These are phyloP conservation scores for Excoecaria agallocha DNA, from an alignment of 345 rosid genomes.

Conservation along the genomic window DNA sequence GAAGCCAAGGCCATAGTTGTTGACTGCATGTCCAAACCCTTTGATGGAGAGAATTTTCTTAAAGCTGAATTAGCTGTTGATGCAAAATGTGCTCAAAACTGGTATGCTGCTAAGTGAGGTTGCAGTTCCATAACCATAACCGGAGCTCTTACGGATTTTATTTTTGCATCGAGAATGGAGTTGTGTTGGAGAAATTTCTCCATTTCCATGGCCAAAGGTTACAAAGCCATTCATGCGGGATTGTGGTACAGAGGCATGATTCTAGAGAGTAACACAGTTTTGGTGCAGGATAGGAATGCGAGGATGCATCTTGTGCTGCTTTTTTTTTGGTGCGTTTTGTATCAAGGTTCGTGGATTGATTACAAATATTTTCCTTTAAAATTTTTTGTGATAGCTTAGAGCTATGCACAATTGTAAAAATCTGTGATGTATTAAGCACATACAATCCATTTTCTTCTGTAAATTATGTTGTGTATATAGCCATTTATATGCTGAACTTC, in stretches of 20 bases:
- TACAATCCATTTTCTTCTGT: neutral
- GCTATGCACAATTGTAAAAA: neutral
- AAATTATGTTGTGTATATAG: neutral
- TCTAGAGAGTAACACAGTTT: neutral
- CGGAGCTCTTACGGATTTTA: neutral
- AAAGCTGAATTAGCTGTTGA: conserved; percentile 78
- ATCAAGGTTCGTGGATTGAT: neutral
- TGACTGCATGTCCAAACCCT: conserved; percentile 88
- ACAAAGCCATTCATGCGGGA: neutral
- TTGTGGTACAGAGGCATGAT: neutral
- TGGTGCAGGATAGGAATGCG: neutral
- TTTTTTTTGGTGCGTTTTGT: neutral
- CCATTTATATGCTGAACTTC: too few species aligned
- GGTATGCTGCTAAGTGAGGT: conserved; percentile 82
- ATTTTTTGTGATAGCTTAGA: neutral
- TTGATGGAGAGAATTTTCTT: conserved; percentile 66
- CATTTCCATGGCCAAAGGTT: neutral
- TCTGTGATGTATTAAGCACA: neutral
- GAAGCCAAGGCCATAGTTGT: conserved; percentile 77
- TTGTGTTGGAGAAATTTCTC: neutral
- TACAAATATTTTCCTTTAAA: neutral
- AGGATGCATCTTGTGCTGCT: neutral
- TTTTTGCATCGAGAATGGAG: conserved; percentile 6
- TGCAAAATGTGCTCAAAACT: conserved; percentile 87
- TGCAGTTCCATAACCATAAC: neutral